A percentile compares a stretch with the other conserved stretches of the same genome.
Evolutionary conservation across 768 basidiomycete genomes (phyloP).

Genomic region (Dictyophora rubrovolvata): DNA sequence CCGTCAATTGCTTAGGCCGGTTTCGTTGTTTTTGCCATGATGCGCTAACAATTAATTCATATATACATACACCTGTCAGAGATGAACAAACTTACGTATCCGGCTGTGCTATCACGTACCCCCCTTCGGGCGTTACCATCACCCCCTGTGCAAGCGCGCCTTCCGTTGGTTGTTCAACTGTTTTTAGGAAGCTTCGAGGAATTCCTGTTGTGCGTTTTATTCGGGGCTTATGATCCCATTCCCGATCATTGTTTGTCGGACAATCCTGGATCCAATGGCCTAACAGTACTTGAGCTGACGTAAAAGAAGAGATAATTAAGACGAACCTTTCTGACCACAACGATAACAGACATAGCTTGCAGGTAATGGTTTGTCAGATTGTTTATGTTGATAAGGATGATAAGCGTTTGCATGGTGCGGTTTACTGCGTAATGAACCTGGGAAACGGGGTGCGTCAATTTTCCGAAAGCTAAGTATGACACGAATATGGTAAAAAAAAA

Average conservation of each 20-base stretch:
- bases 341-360: slow-evolving; percentile 97
- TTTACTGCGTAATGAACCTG: slow-evolving; percentile 6
- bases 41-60: slow-evolving; percentile 38
- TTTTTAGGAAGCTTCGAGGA: slow-evolving; percentile 93
- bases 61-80: neutral
- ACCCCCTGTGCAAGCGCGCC: slow-evolving; percentile 73
- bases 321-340: slow-evolving; percentile 87
- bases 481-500: slow-evolving; percentile 18
- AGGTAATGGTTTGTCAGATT: slow-evolving; percentile 71
- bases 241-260: slow-evolving; percentile 93
- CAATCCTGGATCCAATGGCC: slow-evolving; percentile 99
- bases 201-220: slow-evolving; percentile 99
- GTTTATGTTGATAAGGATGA: slow-evolving; percentile 35
- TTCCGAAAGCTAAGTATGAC: slow-evolving; percentile 36
- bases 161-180: slow-evolving; percentile 77
- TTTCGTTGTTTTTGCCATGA: slow-evolving; percentile 92
- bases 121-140: slow-evolving; percentile 98
- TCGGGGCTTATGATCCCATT: slow-evolving; percentile 87
- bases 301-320: neutral
- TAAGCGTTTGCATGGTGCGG: slow-evolving; percentile 10
- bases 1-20: slow-evolving; percentile 70
- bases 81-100: slow-evolving; percentile 61
- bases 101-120: slow-evolving; percentile 94
- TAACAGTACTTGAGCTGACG: slow-evolving; percentile 20
- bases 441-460: slow-evolving; percentile 8